Evolutionary conservation across 768 basidiomycete species (phyloP).

Genomic region (Leucocoprinus birnbaumii): DNA sequence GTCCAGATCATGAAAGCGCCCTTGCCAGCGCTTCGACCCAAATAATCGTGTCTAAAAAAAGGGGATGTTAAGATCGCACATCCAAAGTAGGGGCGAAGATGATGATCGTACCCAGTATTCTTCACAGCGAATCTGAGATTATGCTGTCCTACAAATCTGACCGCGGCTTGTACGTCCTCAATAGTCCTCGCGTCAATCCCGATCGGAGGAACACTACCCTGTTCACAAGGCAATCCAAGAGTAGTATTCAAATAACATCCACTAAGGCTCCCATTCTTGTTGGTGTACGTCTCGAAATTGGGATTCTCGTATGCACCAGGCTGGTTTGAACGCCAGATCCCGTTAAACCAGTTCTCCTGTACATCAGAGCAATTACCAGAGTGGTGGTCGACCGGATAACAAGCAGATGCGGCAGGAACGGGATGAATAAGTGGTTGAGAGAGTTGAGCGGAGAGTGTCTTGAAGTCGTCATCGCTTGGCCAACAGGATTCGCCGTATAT

Average conservation of each 20-base stretch:
- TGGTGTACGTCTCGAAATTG: conserved; percentile 10
- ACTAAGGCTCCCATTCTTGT: conserved; percentile 42
- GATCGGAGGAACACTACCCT: conserved; percentile 39
- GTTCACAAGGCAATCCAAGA: conserved; percentile 36
- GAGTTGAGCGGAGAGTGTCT: conserved; percentile 28
- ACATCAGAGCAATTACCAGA: conserved; percentile 25
- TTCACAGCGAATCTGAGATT: conserved; percentile 36
- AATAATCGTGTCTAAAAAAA: conserved; percentile 30
- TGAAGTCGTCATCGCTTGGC: conserved; percentile 34
- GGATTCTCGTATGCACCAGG: conserved; percentile 11
- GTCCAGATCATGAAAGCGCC: conserved; percentile 40
- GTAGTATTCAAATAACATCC: conserved; percentile 50
- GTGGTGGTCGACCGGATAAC: conserved; percentile 33
- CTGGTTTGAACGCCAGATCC: conserved; percentile 9
- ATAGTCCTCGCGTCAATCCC: conserved; percentile 37
- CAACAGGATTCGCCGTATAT: conserved; percentile 39
- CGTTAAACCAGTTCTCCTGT: background rate
- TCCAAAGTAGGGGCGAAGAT: no score
- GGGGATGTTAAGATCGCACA: no score
- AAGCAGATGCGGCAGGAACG: conserved; percentile 34
- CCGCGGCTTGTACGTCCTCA: conserved; percentile 36
- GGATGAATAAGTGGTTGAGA: conserved; percentile 44
- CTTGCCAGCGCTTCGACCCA: conserved; percentile 41
- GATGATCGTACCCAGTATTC: conserved; percentile 30
- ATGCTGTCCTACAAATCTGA: conserved; percentile 32